Evolutionary conservation across 495 filamentous ascomycete species (phyloP).

Genomic region (Penicillium canariense): DNA sequence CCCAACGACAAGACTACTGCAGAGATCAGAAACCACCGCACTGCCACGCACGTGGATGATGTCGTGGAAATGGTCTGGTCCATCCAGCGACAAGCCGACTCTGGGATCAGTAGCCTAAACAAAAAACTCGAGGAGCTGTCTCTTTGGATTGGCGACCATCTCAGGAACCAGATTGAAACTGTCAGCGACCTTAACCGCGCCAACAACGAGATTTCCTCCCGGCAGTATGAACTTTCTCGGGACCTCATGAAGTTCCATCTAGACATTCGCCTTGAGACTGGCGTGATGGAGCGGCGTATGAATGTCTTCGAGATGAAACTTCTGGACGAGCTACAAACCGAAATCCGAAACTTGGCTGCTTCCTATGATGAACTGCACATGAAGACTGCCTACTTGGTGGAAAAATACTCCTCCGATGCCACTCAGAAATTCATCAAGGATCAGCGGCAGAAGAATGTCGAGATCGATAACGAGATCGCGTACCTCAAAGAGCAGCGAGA

Average conservation of each 20-base stretch:
- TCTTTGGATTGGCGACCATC: slow-evolving; percentile 16
- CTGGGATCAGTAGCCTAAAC: slow-evolving; percentile 1
- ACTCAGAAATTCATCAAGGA: neutral
- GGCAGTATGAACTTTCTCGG: slow-evolving; percentile 7
- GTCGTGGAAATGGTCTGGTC: slow-evolving; percentile 11
- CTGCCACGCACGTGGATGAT: slow-evolving; percentile 3
- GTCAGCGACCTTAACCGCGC: slow-evolving; percentile 9
- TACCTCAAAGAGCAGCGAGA: neutral
- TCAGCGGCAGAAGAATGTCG: neutral
- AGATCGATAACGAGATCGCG: neutral
- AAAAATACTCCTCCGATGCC: slow-evolving; percentile 3
- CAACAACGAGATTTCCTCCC: slow-evolving; percentile 10
- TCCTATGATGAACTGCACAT: slow-evolving; percentile 10
- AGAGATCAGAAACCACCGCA: neutral
- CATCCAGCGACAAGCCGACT: slow-evolving; percentile 13
- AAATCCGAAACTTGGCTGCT: slow-evolving; percentile 6
- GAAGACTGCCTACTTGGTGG: slow-evolving; percentile 6
- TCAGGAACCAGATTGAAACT: slow-evolving; percentile 8
- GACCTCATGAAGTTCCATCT: slow-evolving; percentile 16
- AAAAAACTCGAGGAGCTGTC: slow-evolving; percentile 12
- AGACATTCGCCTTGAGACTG: slow-evolving; percentile 12
- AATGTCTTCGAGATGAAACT: slow-evolving; percentile 9
- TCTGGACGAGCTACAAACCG: slow-evolving; percentile 8
- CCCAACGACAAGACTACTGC: neutral
- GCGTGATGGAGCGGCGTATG: slow-evolving; percentile 10